Base-by-base conservation (phyloP, 2,329 filamentous ascomycete genomes). In the Aureobasidium sp. region DNA sequence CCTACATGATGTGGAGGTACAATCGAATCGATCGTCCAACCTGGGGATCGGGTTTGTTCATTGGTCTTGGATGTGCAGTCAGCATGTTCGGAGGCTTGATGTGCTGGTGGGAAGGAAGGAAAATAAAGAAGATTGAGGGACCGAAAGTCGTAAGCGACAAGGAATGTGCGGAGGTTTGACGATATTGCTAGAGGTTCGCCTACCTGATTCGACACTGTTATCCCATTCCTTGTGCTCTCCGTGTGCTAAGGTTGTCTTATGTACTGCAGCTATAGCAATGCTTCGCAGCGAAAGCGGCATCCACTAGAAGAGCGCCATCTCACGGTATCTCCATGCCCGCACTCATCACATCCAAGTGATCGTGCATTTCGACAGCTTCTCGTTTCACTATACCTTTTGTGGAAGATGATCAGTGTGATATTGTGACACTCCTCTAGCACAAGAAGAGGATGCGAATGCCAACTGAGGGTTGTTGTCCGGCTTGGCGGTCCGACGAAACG, bases 1-100 rank as follows among this genome's bases (percentile, higher is more conserved):
- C 85, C 9, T 87, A 83, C 3, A 88, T 91, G 75, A 95, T 96
- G 91, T 95, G 89, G 89, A 69, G 68, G 3, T 63, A 70, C 64
- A 68, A 69, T 29, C 67, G 71, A 31, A 52, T 52, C 69, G 76
- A 87, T 25, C 80, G 91, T n/a, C 90, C 91, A 0, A 82, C 83
- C 25, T 95, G 90, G 90, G 83, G 86, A 12, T 92, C 89, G 0
- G 91, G 90, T 1, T 74, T 91, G 0, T 90, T 94, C 70, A 87
- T 96, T 20, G 88, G 83, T 2, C 71, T 93, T 6, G 90, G 85
- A 2, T 91, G 86, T 69, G 79, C 86, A 22, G 84, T 88, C 5
- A 87, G 87, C 8, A 87, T 81, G 17, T 70, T 83, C 25, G 90
- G 84, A 17, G 90, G 90, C 2, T 75, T 87, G 37, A 81, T 90